Evolutionary conservation across 768 basidiomycete species (phyloP), one percentile per base, ranked within the genome.

Genomic region (Tylopilus balloui): DNA sequence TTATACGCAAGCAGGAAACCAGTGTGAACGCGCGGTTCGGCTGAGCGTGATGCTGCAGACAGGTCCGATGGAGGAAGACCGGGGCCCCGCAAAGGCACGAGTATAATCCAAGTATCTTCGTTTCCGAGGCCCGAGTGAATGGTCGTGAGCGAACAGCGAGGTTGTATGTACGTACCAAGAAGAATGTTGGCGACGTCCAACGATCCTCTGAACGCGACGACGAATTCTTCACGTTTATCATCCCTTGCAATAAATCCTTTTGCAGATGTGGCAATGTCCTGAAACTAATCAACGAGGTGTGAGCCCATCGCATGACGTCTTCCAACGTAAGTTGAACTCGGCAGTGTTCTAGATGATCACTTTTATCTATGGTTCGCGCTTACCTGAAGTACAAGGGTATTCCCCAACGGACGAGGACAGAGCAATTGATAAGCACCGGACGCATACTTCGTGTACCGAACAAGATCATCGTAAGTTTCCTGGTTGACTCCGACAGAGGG

Each of bases 331-430:
- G 8, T 45, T 17, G n/a, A n/a, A 17, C 34, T n/a, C 9, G 34
- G n/a, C 17, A 34, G 34, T 34, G n/a, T 34, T 17, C 10, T n/a
- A 34, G 6, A 34, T 9, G 34, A 34, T 34, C n/a, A 6, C 34
- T 6, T 17, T 15, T 10, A 25, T 25, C 24, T 4, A 32, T 8
- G 21, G n/a, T 17, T 42, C 6, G 19, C 25, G 60, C 72, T 45
- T 29, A 78, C 78, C 59, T 68, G 55, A n/a, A 52, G 34, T 24
- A 80, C 51, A 32, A 79, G 69, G 7, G 53, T 66, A 31, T 71
- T 76, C 3, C 79, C 78, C 50, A 78, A 59, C n/a, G 79, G 79
- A 10, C 64, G 62, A 5, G 72, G 74, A 48, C 78, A 79, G 7
- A 76, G 29, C 21, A 63, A 45, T 45, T 75, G 76, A 52, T 79